Evolutionary conservation across 352 stramenopile genomes (phyloP), one percentile per base, ranked within the genome.

Genomic region (Phytophthora brassicae): DNA sequence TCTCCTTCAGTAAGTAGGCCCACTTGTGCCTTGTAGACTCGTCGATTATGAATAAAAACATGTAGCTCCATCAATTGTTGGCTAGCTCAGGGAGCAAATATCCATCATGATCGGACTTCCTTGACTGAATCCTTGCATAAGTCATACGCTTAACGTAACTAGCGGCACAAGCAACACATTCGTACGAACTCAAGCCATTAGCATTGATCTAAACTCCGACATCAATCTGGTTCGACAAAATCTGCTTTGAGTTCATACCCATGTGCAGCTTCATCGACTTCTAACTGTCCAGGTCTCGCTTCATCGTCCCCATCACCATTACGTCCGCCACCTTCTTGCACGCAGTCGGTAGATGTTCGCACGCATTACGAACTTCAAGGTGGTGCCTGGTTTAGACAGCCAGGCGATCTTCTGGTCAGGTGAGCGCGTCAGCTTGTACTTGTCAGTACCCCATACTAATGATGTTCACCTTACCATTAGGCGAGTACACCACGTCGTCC

Each of bases 191-290:
- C 35, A 44, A 23, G 13, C 36, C 44, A 24, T 64, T 62, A 12
- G 22, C 23, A 51, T 67, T 67, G 6, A 67, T 16, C 28, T 61
- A 31, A 51, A 62, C 14, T 22, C 59, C 35, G 16, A 62, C 23
- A 41, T 62, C 45, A 8, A 56, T n/a, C 11, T 61, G 56, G 14
- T 38, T 56, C 3, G 35, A 4, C 12, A 66, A 17, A 16, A 6
- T 3, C n/a, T 53, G 48, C 29, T 42, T 45, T 4, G 13, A 47
- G 6, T 46, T 20, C 59, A 54, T 66, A 26, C 19, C 19, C 23
- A 62, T 8, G 47, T 62, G 35, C 28, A 67, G 31, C 36, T 56
- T 36, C 50, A 67, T 62, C 4, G 36, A 14, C n/a, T 60, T 47
- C 29, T 33, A 33, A 6, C 5, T 46, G 11, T 52, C 8, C 12